Evolutionary conservation across 176 grass and related monocot genomes (phyloP).

Genomic region (Thinopyrum elongatum): DNA sequence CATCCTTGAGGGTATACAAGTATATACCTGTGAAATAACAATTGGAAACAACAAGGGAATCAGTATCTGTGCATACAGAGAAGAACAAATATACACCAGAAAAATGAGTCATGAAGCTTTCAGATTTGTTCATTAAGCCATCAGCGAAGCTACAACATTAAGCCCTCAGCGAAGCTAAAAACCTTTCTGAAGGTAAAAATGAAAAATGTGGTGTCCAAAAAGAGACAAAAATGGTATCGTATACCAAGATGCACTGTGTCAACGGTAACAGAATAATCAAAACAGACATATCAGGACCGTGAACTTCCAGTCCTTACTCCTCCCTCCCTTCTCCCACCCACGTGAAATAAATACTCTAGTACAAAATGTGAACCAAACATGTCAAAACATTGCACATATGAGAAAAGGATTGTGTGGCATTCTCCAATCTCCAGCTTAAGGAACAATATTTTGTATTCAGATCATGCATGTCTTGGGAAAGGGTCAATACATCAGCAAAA

Average conservation of each 20-base stretch:
- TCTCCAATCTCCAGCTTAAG: constrained; percentile 21
- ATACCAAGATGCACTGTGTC: not conserved
- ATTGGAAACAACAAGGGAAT: not conserved
- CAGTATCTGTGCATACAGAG: not conserved
- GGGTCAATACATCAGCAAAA: constrained; percentile 5
- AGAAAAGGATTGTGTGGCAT: not conserved
- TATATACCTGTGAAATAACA: constrained; percentile 83
- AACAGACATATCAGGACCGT: constrained; percentile 6
- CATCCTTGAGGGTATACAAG: constrained; percentile 98
- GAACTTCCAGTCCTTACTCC: constrained; percentile 9
- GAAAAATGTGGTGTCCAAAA: not conserved
- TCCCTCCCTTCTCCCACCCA: not conserved
- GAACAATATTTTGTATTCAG: constrained; percentile 3
- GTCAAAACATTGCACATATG: not conserved
- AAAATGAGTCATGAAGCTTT: constrained; percentile 12
- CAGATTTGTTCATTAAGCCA: not conserved
- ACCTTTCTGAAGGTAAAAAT: constrained; percentile 15
- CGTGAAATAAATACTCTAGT: constrained; percentile 5
- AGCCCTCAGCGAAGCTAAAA: not conserved
- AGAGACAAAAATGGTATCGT: constrained; percentile 10
- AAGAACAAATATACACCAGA: constrained; percentile 14
- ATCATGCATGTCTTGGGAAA: not conserved
- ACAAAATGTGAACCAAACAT: constrained; percentile 4
- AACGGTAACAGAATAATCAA: constrained; percentile 16
- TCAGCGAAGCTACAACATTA: not conserved